phyloP scores from a whole-genome alignment of 768 basidiomycete genomes.

The Steccherinum ochraceum region DNA sequence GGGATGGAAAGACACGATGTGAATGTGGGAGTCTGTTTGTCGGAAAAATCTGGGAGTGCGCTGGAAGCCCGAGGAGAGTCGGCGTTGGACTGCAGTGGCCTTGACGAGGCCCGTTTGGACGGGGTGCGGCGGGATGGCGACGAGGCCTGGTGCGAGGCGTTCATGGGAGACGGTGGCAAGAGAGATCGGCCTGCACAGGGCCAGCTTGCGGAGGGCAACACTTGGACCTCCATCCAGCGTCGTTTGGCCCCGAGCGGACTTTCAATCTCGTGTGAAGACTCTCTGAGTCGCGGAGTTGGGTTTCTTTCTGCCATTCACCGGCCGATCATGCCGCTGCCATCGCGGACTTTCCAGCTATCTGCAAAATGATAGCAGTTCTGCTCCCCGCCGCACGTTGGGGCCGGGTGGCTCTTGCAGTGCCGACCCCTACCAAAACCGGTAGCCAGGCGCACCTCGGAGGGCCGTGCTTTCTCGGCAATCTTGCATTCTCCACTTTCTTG shows the following conservation, averaged over 20 bases:
- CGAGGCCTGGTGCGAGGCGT: constrained; percentile 26
- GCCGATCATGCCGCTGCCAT: constrained; percentile 7
- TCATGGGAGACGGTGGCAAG: constrained; percentile 4
- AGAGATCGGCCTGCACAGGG: constrained; percentile 12
- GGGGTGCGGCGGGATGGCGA: constrained; percentile 46
- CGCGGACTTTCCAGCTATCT: constrained; percentile 4
- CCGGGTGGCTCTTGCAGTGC: too few species aligned
- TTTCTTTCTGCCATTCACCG: too few species aligned
- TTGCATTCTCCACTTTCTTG: too few species aligned
- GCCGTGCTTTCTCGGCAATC: too few species aligned
- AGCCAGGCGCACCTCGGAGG: too few species aligned
- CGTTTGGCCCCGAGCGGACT: constrained; percentile 12
- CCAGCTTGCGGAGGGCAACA: constrained; percentile 20
- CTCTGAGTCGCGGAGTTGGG: too few species aligned
- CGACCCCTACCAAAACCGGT: too few species aligned
- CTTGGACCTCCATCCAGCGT: constrained; percentile 26
- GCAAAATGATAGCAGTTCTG: too few species aligned
- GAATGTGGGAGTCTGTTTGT: constrained; percentile 41
- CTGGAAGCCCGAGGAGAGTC: constrained; percentile 27
- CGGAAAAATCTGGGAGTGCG: constrained; percentile 42
- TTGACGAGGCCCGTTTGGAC: constrained; percentile 36
- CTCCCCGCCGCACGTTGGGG: neutral
- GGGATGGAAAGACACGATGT: constrained; percentile 68
- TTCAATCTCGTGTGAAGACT: constrained; percentile 11
- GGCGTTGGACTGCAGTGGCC: constrained; percentile 48